Evolutionary conservation across 768 basidiomycete species (phyloP).

Genomic region (Boletus edulis): DNA sequence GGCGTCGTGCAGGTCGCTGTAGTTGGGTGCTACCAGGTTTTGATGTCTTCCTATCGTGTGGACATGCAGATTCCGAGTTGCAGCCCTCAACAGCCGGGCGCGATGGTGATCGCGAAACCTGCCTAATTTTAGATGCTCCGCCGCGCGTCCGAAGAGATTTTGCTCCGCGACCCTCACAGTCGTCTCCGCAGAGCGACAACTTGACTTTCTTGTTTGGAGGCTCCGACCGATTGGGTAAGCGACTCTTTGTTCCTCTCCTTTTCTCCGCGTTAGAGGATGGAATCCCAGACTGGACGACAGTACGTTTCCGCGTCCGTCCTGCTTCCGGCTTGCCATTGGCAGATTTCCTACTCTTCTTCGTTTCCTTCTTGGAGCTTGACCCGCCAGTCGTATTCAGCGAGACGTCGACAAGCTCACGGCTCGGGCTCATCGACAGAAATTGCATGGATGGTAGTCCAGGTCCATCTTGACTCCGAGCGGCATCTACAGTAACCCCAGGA

Average conservation of each 20-base stretch:
- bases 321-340: background rate
- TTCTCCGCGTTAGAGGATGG: background rate
- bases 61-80: background rate
- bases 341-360: constrained; percentile 12
- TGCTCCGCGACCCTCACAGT: background rate
- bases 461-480: background rate
- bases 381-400: background rate
- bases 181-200: background rate
- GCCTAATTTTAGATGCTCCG: background rate
- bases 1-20: background rate
- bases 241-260: constrained; percentile 1
- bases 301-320: constrained; percentile 9
- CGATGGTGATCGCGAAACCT: constrained; percentile 11
- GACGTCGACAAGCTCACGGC: background rate
- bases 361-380: background rate
- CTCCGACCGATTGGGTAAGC: background rate
- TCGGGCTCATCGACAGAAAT: background rate
- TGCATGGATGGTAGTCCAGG: background rate
- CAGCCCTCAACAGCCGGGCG: background rate
- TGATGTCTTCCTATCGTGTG: constrained; percentile 4
- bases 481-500: background rate
- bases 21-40: background rate
- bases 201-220: constrained; percentile 24
- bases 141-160: background rate
- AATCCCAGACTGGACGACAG: background rate